Percentiles rank a stretch among this genome's conserved stretches.
phyloP scores from a whole-genome alignment of 192 early-diverging fungal genomes.

The Podila horticola region DNA sequence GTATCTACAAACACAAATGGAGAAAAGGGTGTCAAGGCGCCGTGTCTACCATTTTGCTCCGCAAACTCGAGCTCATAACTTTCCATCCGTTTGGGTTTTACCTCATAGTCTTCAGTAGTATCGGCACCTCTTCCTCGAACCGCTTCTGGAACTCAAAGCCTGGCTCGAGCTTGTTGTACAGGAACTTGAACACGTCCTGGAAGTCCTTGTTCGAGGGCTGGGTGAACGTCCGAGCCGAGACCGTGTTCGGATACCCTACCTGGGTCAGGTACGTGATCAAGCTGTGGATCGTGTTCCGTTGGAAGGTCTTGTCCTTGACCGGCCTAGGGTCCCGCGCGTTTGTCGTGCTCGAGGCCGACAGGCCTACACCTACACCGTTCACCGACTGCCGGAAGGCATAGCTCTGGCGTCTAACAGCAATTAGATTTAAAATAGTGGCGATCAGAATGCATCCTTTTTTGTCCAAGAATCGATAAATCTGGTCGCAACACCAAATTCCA shows the following conservation, averaged over 20 bases:
- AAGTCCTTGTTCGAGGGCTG: constrained; percentile 71
- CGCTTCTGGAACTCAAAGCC: constrained; percentile 65
- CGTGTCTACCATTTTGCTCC: too few relatives aligned
- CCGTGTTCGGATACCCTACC: constrained; percentile 58
- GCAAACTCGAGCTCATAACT: not conserved
- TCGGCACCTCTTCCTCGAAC: constrained; percentile 78
- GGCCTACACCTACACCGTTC: constrained; percentile 5
- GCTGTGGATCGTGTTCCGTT: constrained; percentile 56
- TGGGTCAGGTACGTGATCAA: constrained; percentile 69
- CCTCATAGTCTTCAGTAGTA: constrained; percentile 66
- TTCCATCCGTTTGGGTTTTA: constrained; percentile 2
- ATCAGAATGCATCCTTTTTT: not conserved
- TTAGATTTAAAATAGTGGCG: not conserved
- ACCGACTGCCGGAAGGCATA: constrained; percentile 34
- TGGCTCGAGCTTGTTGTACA: constrained; percentile 72
- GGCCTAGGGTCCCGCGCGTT: constrained; percentile 42
- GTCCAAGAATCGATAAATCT: not conserved
- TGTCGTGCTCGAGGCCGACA: not conserved
- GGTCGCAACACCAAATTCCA: not conserved
- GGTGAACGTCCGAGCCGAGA: constrained; percentile 56
- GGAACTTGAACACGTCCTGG: constrained; percentile 77
- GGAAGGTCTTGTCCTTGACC: constrained; percentile 56
- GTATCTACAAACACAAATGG: constrained; percentile 34
- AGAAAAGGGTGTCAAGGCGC: too few relatives aligned
- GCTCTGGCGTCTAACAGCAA: not conserved